phyloP scores from a whole-genome alignment of 2,329 filamentous ascomycete species.

The Exophiala spinifera region DNA sequence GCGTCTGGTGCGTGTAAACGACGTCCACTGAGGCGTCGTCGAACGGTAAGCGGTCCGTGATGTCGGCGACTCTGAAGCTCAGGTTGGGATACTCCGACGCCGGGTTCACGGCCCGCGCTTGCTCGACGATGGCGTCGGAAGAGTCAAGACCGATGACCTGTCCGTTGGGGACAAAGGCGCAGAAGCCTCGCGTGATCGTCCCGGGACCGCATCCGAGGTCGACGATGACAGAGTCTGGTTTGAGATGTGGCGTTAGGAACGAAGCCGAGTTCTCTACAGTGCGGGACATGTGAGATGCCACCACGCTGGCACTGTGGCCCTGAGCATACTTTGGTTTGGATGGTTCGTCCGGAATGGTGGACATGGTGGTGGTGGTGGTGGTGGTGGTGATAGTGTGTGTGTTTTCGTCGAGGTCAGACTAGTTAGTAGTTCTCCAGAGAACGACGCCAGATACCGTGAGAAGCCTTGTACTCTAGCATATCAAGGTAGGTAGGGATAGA shows the following conservation, averaged over 20 bases:
- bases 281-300: slow-evolving; percentile 26
- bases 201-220: slow-evolving; percentile 45
- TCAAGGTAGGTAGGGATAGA: too few species aligned
- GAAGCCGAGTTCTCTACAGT: slow-evolving; percentile 35
- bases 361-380: too few species aligned
- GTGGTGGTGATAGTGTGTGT: too few species aligned
- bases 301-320: slow-evolving; percentile 18
- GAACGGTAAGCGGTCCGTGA: slow-evolving; percentile 39
- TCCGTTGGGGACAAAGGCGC: slow-evolving; percentile 37
- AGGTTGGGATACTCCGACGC: background rate
- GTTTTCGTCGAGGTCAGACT: background rate
- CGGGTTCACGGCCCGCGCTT: slow-evolving; percentile 35
- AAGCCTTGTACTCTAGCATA: too few species aligned
- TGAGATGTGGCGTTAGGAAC: slow-evolving; percentile 39
- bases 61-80: slow-evolving; percentile 35
- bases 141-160: slow-evolving; percentile 38
- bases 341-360: background rate
- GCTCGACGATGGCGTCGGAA: slow-evolving; percentile 30
- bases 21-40: slow-evolving; percentile 54
- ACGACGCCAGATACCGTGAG: too few species aligned
- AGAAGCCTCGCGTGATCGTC: slow-evolving; percentile 41
- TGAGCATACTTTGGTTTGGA: slow-evolving; percentile 14
- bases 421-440: too few species aligned
- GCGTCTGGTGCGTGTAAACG: slow-evolving; percentile 57
- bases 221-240: slow-evolving; percentile 37